Conservation (phyloP, 2,329 filamentous ascomycete species). For the Fusarium redolens region DNA sequence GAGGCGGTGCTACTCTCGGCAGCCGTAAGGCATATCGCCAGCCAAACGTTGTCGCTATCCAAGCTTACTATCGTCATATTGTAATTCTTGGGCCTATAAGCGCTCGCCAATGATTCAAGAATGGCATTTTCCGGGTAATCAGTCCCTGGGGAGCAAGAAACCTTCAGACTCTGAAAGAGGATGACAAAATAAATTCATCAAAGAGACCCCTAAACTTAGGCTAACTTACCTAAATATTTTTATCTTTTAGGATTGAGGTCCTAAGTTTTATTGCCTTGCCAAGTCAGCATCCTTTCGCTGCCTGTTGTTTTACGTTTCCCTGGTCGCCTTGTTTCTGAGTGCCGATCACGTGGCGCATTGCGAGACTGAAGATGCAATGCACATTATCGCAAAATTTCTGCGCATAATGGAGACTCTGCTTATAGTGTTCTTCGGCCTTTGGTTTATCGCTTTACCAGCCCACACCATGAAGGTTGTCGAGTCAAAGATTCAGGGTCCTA, state of each 20-base stretch:
- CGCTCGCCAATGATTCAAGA: background rate
- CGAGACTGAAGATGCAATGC: background rate
- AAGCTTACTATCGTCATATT: background rate
- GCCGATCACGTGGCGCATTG: background rate
- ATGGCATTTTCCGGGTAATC: background rate
- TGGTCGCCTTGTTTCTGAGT: background rate
- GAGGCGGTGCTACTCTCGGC: conserved; percentile 14
- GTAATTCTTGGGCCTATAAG: background rate
- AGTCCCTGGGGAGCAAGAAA: too few species aligned
- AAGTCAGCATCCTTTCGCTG: background rate
- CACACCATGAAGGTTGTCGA: background rate
- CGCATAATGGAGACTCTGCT: background rate
- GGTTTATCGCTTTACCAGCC: background rate
- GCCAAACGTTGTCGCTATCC: background rate
- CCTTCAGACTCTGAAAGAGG: too few species aligned
- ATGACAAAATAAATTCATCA: too few species aligned
- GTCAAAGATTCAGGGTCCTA: conserved; percentile 10
- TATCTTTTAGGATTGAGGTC: too few species aligned
- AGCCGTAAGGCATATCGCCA: conserved; percentile 1
- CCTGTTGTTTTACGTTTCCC: background rate
- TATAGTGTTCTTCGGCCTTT: background rate
- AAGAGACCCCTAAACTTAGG: too few species aligned
- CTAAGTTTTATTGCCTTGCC: too few species aligned
- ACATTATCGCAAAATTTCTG: background rate
- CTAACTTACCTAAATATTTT: too few species aligned